Conservation (phyloP, 2,329 filamentous ascomycete genomes). For the Aspergillus floridensis region DNA sequence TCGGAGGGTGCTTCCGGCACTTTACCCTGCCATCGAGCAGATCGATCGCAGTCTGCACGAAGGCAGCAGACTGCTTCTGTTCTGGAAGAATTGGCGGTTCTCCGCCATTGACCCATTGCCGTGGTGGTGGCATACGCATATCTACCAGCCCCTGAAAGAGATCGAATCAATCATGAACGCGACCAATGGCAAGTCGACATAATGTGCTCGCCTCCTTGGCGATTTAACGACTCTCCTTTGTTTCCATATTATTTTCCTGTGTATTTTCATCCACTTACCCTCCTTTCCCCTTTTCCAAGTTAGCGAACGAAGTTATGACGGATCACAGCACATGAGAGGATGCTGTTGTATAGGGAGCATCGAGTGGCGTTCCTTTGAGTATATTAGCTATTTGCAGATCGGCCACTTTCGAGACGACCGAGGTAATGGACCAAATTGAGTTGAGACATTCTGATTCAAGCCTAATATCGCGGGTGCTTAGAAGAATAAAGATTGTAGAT, state of each 20-base stretch:
- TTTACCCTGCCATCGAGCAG: constrained; percentile 23
- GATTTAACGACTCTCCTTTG: neutral
- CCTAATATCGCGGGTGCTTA: neutral
- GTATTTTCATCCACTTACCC: neutral
- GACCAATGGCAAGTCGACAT: neutral
- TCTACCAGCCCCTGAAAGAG: constrained; percentile 52
- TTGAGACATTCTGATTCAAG: neutral
- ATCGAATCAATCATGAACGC: constrained; percentile 10
- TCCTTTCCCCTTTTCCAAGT: neutral
- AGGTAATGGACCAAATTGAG: neutral
- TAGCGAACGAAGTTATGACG: neutral
- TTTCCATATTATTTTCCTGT: neutral
- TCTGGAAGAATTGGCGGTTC: constrained; percentile 58
- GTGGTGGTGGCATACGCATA: constrained; percentile 56
- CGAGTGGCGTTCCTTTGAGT: constrained; percentile 37
- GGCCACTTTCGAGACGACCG: neutral
- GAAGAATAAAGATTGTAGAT: neutral
- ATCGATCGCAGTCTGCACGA: constrained; percentile 22
- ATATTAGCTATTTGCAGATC: neutral
- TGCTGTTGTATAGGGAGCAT: constrained; percentile 31
- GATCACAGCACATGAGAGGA: neutral
- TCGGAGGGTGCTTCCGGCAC: constrained; percentile 5
- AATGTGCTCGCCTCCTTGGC: neutral
- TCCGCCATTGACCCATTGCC: constrained; percentile 57
- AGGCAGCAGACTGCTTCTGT: constrained; percentile 37